Evolutionary conservation across 805 yeast genomes (phyloP).

Genomic region (Metschnikowia kunwiensis): DNA sequence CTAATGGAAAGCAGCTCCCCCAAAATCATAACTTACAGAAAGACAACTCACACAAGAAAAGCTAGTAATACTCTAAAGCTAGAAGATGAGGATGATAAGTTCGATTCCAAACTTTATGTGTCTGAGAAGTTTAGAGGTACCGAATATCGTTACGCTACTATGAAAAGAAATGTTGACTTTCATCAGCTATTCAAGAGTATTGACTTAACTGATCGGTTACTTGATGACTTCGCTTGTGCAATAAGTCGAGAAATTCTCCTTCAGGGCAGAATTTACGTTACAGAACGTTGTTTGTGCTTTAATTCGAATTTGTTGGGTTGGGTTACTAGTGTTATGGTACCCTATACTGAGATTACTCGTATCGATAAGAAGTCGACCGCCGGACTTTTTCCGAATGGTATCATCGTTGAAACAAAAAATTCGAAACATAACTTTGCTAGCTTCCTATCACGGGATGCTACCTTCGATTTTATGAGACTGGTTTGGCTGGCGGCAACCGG

Average conservation of each 20-base stretch:
- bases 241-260: conserved; percentile 78
- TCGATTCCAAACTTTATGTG: conserved; percentile 47
- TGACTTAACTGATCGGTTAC: conserved; percentile 63
- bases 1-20: conserved; percentile 25
- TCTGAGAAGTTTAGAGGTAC: conserved; percentile 60
- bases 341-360: conserved; percentile 63
- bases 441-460: conserved; percentile 75
- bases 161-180: conserved; percentile 57
- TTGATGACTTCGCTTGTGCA: conserved; percentile 91
- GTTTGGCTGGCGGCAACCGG: conserved; percentile 52
- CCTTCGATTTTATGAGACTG: conserved; percentile 64
- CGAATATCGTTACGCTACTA: conserved; percentile 59
- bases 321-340: conserved; percentile 77
- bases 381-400: conserved; percentile 89
- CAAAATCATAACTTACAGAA: conserved; percentile 38
- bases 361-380: conserved; percentile 84
- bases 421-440: conserved; percentile 80
- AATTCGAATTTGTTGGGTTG: conserved; percentile 85
- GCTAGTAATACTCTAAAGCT: conserved; percentile 21
- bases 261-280: conserved; percentile 83
- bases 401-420: conserved; percentile 61
- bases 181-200: conserved; percentile 69
- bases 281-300: conserved; percentile 78
- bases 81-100: conserved; percentile 13
- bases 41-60: conserved; percentile 33